A percentile compares a stretch with the other conserved stretches of the same genome.
Conservation (phyloP, 176 grass and related monocot species). For the Raddia guianensis region DNA sequence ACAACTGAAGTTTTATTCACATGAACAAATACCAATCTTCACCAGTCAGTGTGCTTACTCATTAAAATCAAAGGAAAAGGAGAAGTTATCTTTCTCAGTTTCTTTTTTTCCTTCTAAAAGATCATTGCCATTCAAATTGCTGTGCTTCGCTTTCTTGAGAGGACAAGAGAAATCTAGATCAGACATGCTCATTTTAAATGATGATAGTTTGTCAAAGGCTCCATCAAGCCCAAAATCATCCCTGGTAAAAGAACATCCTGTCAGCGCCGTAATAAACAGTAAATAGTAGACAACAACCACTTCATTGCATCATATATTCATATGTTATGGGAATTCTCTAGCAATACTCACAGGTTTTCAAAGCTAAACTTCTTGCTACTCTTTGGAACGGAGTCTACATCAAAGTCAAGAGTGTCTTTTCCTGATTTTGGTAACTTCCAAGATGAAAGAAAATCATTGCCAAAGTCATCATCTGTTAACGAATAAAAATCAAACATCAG, state of each 20-base stretch:
- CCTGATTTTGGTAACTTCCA: constrained; percentile 75
- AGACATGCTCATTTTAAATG: no score
- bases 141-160: no score
- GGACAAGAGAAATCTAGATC: no score
- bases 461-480: constrained; percentile 84
- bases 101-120: no score
- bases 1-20: no score
- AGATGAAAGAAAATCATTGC: constrained; percentile 77
- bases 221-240: constrained; percentile 94
- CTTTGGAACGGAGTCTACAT: constrained; percentile 61
- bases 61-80: no score
- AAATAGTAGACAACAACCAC: constrained; percentile 1
- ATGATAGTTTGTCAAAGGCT: no score
- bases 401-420: constrained; percentile 69
- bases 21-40: no score
- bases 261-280: constrained; percentile 28
- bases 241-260: constrained; percentile 50
- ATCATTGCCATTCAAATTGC: no score
- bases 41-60: no score
- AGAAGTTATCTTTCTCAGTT: no score
- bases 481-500: constrained; percentile 29
- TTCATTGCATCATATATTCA: constrained; percentile 30
- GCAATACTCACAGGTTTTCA: constrained; percentile 72
- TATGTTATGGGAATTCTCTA: constrained; percentile 23
- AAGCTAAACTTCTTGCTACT: constrained; percentile 82